Evolutionary conservation across 2,329 filamentous ascomycete species (phyloP), one percentile per base, ranked within the genome.

Genomic region (Aureobasidium namibiae): DNA sequence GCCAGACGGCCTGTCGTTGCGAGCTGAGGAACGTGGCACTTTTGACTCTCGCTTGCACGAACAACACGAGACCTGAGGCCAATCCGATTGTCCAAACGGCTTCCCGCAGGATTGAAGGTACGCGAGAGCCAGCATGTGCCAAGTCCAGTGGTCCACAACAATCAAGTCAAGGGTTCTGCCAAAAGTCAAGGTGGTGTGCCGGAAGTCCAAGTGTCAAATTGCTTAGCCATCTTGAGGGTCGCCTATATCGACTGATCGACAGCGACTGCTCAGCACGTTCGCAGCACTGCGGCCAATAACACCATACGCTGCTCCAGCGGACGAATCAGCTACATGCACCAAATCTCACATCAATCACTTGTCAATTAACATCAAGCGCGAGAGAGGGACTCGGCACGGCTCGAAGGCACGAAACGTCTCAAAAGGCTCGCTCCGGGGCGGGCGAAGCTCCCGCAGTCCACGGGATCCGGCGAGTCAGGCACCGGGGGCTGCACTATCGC

Each of bases 31-130:
- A 44, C 41, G 38, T 44, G 52, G 39, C 38, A 33, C 23, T 53
- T 41, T 53, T 53, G 49, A 53, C 49, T 53, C 49, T 53, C 49
- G 49, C 49, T 53, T 53, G 49, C 7, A 14, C 34, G 24, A n/a
- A 24, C 4, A 29, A 13, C n/a, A 23, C 36, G 38, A 42, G 38
- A 23, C 26, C 31, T 23, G 24, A 41, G 24, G 41, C 49, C 21
- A 42, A n/a, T n/a, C n/a, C n/a, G n/a, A n/a, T n/a, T n/a, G 50
- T n/a, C 10, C 33, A 18, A 38, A 24, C 52, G 39, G 50, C 26
- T 34, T 14, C 36, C 13, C 41, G 49, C 49, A 53, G 34, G 10
- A 21, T 18, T 23, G 16, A 23, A 41, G 39, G 33, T 36, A 56
- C 29, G 38, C 52, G 39, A 54, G 34, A 39, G 23, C 36, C 4